Base-by-base conservation (phyloP, 306 rosid species). In the Crotalaria pallida region DNA sequence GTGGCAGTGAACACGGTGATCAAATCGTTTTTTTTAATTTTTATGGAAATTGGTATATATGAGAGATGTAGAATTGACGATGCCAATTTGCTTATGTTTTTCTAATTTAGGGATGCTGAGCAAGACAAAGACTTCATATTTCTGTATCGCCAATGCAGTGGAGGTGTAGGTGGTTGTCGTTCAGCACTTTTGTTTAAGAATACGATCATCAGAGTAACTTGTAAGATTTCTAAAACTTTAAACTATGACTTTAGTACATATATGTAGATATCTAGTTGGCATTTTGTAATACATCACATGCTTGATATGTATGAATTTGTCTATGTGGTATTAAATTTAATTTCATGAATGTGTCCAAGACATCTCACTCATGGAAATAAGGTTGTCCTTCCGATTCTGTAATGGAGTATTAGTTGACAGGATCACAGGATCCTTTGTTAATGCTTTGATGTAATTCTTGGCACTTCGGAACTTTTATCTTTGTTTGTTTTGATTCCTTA, bases 121-220 rank as follows among this genome's bases (percentile, higher is more conserved):
- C n/a, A n/a, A n/a, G n/a, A n/a, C n/a, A n/a, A n/a, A n/a, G n/a
- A n/a, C n/a, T n/a, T n/a, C n/a, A n/a, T n/a, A n/a, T n/a, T n/a
- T n/a, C n/a, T n/a, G n/a, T n/a, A n/a, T n/a, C n/a, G n/a, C n/a
- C n/a, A n/a, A n/a, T n/a, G n/a, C n/a, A 79, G 80, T 26, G 80
- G 89, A 6, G 89, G 82, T 40, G 81, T 57, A 61, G 80, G 72
- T 67, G 86, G 84, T 53, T 2, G 56, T 74, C 81, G 83, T 77
- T 67, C 84, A 95, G 99, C 86, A 81, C 88, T 74, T 95, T 81
- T 66, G 91, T 91, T 26, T 80, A 91, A 27, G 99, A 91, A 83
- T 96, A 92, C 82, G 96, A 91, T 72, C 74, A 89, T 49, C 86
- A 84, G 82, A 82, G 53, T 79, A 96, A 95, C 71, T 77, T 75